Conservation (phyloP, 352 stramenopile species). For the Aphanomyces invadans region DNA sequence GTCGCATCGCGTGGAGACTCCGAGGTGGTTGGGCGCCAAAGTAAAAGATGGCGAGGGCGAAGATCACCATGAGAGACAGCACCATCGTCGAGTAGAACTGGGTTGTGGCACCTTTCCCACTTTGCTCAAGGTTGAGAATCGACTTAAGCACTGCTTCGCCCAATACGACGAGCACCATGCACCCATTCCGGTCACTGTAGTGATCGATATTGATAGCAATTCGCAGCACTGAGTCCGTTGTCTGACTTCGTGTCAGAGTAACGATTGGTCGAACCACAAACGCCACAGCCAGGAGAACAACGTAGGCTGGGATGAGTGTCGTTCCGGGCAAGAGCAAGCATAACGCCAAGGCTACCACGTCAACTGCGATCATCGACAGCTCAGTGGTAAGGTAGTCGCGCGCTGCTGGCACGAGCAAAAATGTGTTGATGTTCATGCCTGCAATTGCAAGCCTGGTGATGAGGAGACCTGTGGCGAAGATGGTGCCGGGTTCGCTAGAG, state of each 20-base stretch:
- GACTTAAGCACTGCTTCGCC: constrained; percentile 19
- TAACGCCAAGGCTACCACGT: not conserved
- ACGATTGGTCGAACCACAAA: not conserved
- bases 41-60: constrained; percentile 20
- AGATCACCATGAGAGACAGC: constrained; percentile 18
- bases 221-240: too few relatives aligned
- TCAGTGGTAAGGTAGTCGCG: not conserved
- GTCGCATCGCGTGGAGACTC: constrained; percentile 18
- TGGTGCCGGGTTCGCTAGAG: not conserved
- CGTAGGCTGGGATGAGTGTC: not conserved
- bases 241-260: not conserved
- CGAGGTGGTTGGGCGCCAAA: constrained; percentile 16
- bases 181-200: constrained; percentile 11
- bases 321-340: not conserved
- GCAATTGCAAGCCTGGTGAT: not conserved
- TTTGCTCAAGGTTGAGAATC: constrained; percentile 11
- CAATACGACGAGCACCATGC: constrained; percentile 15
- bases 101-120: not conserved
- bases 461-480: constrained; percentile 17
- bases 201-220: constrained; percentile 22
- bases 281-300: not conserved
- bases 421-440: constrained; percentile 1
- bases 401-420: not conserved
- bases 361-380: not conserved
- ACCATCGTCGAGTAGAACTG: constrained; percentile 5